Base-by-base conservation (phyloP, 805 yeast species). In the baker's yeast (Saccharomyces cerevisiae) region DNA sequence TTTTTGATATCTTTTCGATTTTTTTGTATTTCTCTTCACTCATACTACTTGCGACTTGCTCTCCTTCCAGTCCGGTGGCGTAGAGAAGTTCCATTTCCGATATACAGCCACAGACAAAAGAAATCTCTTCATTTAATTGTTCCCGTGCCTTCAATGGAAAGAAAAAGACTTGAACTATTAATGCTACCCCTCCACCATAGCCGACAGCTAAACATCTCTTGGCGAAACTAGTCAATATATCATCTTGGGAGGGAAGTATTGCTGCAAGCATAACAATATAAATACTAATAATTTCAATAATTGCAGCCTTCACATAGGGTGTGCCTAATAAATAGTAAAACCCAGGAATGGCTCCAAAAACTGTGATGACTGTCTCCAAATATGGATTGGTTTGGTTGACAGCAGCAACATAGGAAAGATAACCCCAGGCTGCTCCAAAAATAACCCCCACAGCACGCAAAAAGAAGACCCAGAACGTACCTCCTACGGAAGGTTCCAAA, bases 171-270 rank as follows among this genome's bases (percentile, higher is more conserved):
- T 79, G 82, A 13, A 78, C 78, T 8, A 76, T 43, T 48, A 78
- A 53, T 0, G 82, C 80, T 6, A 75, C 71, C 3, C 70, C 72
- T 26, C 81, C 80, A 51, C 83, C 83, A 57, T 78, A 73, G 2
- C 78, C 71, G 65, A 78, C 76, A 0, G 82, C 79, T 6, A 79
- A 55, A 60, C 80, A 76, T 58, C 83, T 67, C 55, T 78, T 79
- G 2, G 76, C 80, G 61, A 76, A 79, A 59, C 74, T 77, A 8
- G 64, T 65, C 26, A 70, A 55, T 51, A 79, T 78, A 0, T 76
- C 68, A 5, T 79, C 76, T 2, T 59, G 60, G 5, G 73, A 65
- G 0, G 80, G 80, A 1, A 73, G 51, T 2, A 69, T 68, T 2
- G 81, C 67, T 0, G 81, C 76, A n/a, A 77, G 62, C 51, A 76